Evolutionary conservation across 768 basidiomycete species (phyloP), one percentile per base, ranked within the genome.

Genomic region (Leucogyrophana mollusca): DNA sequence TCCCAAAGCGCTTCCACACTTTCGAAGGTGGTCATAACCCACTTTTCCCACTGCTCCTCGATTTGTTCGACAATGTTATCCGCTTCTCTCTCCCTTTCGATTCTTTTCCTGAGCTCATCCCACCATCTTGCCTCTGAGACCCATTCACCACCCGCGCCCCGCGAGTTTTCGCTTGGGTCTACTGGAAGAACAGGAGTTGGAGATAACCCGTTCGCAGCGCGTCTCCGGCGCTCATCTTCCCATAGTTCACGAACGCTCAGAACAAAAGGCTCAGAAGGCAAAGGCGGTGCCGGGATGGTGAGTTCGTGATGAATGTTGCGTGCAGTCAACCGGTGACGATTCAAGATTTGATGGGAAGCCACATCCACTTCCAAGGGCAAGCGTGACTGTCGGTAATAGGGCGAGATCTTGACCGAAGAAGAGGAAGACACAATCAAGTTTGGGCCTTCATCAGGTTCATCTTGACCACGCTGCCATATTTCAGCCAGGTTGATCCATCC

Each of bases 201-300:
- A 49, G 78, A 59, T 25, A 94, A 73, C 1, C 92, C 92, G 25
- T 75, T 78, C 3, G 73, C 73, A 20, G 66, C 62, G 16, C 94
- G 76, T 8, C 93, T 80, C 9, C 74, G 73, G n/a, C 88, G 80
- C 67, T 99, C 95, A 56, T 97, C 94, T 41, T 94, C 90, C 95
- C 95, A 99, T 2, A 98, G 73, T 66, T 97, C 95, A 51, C 90
- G 83, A 37, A 98, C 88, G 57, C 91, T 85, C 34, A 84, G 73
- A 5, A 99, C 87, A 21, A 95, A 76, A 35, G 89, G 90, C 54
- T 90, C 89, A 9, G 74, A 52, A 45, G 82, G 61, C 13, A 76
- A 55, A 34, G 70, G 57, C 16, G 78, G 67, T 24, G 74, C 65
- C 45, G 85, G 80, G 49, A 93, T 88, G 21, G 62, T 52, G 35